Evolutionary conservation across 2,329 filamentous ascomycete species (phyloP), one percentile per base, ranked within the genome.

Genomic region (Exserohilum rostratum): DNA sequence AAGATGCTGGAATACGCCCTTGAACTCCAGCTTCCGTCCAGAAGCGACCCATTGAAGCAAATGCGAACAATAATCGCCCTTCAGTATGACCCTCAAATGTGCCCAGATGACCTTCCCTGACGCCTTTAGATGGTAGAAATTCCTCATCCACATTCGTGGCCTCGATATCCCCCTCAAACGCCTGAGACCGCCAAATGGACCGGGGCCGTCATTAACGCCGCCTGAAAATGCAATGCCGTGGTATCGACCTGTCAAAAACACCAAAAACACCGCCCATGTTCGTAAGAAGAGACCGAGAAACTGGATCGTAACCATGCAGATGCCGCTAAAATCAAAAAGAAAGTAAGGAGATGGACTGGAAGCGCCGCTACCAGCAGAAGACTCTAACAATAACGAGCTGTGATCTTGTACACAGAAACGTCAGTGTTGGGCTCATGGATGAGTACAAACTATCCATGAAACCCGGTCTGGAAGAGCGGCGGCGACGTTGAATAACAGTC

Each of bases 111-210:
- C 27, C 46, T 20, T 38, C 22, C 30, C 4, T 35, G 27, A 51
- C 40, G n/a, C 13, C 37, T 38, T 30, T 42, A 22, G 22, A 42
- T 31, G 3, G 13, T 10, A 34, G 13, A 47, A 45, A 31, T 47
- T 31, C 11, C 35, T 15, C 70, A 44, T 35, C 84, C 30, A 51
- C 45, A 25, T 25, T 31, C 6, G 69, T 85, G n/a, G 10, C 25
- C 22, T 44, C 18, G 34, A 51, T 20, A 38, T 5, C 5, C 22
- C 17, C 22, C 44, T n/a, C 29, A 25, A 30, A 44, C 6, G 12
- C 38, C 34, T 22, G 15, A 20, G 46, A 13, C n/a, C 27, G 12
- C 34, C 6, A 46, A 30, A 42, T 46, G 11, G 34, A 18, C 20
- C 49, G 11, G 13, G 13, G 11, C 25, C 22, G 25, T 33, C 15